Base-by-base conservation (phyloP, 2,329 filamentous ascomycete genomes). In the Diaporthe citri region DNA sequence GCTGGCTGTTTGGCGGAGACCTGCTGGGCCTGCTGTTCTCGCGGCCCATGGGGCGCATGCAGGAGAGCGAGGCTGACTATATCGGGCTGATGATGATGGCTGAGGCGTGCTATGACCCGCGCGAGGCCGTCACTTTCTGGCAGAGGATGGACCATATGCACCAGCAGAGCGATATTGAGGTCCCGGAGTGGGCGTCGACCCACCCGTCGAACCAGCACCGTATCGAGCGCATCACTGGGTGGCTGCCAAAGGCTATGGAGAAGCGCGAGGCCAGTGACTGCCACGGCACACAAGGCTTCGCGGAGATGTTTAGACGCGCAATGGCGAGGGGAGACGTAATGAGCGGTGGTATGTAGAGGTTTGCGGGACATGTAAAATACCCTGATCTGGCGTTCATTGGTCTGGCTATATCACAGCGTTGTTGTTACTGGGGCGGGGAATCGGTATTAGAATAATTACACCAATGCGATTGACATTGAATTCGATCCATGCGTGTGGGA, bases 51-150 rank as follows among this genome's bases (percentile, higher is more conserved):
- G 91, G 90, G 62, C 87, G 94, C 66, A 89, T 88, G 80, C 93
- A 95, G 84, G 94, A 94, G 86, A 90, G 88, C 66, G 94, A 96
- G 84, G 94, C 94, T 0, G 94, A 96, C 80, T 94, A 94, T 79
- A 95, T 96, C 64, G 94, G 94, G 0, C 83, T 96, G 46, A 91
- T 96, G 88, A 93, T 96, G 88, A 96, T 96, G 93, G 91, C 93
- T 0, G 90, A 94, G 84, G 93, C 92, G 36, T 96, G 94, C 84
- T 96, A 93, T 81, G 88, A 95, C 76, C 94, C 94, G 1, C 84
- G 87, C 17, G 90, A 91, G 76, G 93, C 94, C 0, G 85, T 93
- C 57, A 86, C 85, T 0, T 90, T 96, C 75, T 95, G 91, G 92
- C 83, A 88, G 80, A 84, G 91, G 67, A 94, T 95, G 91, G 90